Conservation (phyloP, 345 rosid species). For the Excoecaria agallocha region DNA sequence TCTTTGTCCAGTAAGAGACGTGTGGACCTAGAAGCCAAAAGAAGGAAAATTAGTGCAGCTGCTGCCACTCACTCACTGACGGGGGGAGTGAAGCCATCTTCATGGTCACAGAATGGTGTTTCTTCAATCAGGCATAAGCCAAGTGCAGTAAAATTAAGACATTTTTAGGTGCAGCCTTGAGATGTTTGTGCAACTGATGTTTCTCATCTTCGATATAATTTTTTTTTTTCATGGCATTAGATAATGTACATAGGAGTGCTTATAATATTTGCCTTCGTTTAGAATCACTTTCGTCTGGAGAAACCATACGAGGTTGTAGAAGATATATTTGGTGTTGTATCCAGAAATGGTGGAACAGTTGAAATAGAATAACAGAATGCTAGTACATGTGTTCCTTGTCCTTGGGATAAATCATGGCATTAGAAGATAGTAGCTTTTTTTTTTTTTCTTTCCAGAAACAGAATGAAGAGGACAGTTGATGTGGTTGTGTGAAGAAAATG, state of each 20-base stretch:
- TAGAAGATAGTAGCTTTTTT: no score
- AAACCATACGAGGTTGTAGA: no score
- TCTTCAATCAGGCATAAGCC: slow-evolving; percentile 27
- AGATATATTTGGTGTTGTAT: background rate
- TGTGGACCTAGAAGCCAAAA: slow-evolving; percentile 70
- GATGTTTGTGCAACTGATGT: no score
- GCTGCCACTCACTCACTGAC: slow-evolving; percentile 57
- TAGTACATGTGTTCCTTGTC: no score
- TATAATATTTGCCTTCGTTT: background rate
- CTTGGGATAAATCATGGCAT: no score
- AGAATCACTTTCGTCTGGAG: background rate
- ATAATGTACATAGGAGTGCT: slow-evolving; percentile 2
- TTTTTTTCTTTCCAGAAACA: no score
- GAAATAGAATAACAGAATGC: no score
- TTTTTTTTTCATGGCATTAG: background rate
- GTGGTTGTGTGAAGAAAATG: no score
- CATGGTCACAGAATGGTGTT: slow-evolving; percentile 43
- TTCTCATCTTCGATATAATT: no score
- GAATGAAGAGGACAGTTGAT: no score
- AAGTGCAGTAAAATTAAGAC: background rate
- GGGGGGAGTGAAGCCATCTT: slow-evolving; percentile 69
- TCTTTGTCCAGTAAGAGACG: slow-evolving; percentile 46
- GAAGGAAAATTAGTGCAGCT: slow-evolving; percentile 67
- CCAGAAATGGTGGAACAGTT: no score
- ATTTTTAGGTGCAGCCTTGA: slow-evolving; percentile 1